Percentiles rank a stretch among this genome's conserved stretches.
phyloP scores from a whole-genome alignment of 768 basidiomycete species.

The Russula foetens region DNA sequence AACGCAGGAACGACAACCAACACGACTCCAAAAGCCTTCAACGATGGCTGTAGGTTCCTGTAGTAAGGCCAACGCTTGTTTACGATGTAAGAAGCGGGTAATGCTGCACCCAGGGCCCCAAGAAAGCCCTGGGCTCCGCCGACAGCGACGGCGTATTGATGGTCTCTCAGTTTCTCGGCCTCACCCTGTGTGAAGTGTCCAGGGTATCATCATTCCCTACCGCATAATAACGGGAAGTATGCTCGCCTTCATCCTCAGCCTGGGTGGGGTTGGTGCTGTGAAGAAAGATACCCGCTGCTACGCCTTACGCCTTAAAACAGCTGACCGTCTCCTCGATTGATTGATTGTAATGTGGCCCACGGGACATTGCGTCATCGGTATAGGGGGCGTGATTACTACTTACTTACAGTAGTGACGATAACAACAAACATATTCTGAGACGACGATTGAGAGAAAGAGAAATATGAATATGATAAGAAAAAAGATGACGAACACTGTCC shows the following conservation, averaged over 20 bases:
- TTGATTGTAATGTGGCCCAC: too few species aligned
- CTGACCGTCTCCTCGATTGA: not conserved
- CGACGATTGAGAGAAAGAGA: too few species aligned
- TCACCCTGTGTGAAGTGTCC: not conserved
- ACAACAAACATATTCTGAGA: not conserved
- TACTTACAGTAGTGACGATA: too few species aligned
- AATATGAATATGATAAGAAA: not conserved
- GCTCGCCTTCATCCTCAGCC: constrained; percentile 4
- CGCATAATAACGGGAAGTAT: not conserved
- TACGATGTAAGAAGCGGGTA: constrained; percentile 47
- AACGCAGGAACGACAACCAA: constrained; percentile 56
- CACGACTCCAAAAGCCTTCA: constrained; percentile 61
- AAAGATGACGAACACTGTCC: not conserved
- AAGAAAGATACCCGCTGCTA: too few species aligned
- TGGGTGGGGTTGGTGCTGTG: not conserved
- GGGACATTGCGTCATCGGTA: not conserved
- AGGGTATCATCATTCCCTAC: not conserved
- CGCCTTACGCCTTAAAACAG: too few species aligned
- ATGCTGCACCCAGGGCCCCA: constrained; percentile 40
- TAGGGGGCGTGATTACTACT: not conserved
- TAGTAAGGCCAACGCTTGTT: constrained; percentile 50
- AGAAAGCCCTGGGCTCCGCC: constrained; percentile 56
- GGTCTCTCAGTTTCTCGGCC: constrained; percentile 22
- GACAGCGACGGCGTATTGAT: constrained; percentile 43
- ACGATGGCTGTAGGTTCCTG: constrained; percentile 50